Conservation (phyloP, 179 eudicot genomes). For the Pouteria campechiana region DNA sequence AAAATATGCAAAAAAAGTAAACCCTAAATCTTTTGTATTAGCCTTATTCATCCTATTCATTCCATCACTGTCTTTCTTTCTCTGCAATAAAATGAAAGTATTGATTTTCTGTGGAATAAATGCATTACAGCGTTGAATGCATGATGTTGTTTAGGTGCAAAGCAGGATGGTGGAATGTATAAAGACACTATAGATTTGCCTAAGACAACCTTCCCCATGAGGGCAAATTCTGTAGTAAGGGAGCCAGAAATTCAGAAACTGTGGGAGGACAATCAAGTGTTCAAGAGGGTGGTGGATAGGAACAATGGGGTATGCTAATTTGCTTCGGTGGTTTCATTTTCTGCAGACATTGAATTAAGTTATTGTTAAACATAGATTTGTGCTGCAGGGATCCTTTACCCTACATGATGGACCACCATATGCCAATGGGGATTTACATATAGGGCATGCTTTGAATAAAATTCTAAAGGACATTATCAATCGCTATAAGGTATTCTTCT, state of each 20-base stretch:
- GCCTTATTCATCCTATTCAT: not conserved
- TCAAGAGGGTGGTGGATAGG: conserved; percentile 57
- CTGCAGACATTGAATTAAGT: not conserved
- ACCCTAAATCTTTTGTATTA: not conserved
- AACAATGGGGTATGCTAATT: conserved; percentile 61
- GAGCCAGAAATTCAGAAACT: conserved; percentile 97
- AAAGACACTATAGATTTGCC: conserved; percentile 88
- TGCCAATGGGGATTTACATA: conserved; percentile 94
- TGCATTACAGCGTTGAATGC: too few species aligned
- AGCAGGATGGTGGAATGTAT: conserved; percentile 82
- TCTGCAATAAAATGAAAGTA: too few species aligned
- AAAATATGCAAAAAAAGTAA: too few species aligned
- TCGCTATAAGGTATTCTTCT: conserved; percentile 64
- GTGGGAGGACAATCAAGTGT: conserved; percentile 93
- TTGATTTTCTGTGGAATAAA: not conserved
- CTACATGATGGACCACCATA: conserved; percentile 99
- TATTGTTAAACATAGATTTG: conserved; percentile 5
- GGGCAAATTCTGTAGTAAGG: conserved; percentile 77
- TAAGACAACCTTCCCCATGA: conserved; percentile 76
- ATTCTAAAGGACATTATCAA: conserved; percentile 93
- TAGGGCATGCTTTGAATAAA: conserved; percentile 96
- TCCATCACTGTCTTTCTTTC: not conserved
- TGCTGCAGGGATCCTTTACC: conserved; percentile 63
- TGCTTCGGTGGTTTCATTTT: conserved; percentile 1
- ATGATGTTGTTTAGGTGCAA: conserved; percentile 33